Base-by-base conservation (phyloP, 1,284 basidiomycete species). In the Ceratobasidium sp. region DNA sequence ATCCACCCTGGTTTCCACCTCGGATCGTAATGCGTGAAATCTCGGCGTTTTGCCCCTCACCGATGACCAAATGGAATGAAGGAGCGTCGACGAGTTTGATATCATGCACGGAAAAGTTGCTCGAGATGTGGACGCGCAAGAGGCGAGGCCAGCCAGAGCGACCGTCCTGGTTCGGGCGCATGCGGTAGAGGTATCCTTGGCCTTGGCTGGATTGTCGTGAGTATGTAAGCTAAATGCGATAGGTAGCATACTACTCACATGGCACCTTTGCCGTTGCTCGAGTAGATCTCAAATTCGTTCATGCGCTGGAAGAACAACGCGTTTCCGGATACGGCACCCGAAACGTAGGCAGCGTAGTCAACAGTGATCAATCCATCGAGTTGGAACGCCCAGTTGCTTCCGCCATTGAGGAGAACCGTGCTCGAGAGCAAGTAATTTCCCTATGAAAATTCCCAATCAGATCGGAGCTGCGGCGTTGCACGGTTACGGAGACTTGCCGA, bases 31-130 rank as follows among this genome's bases (percentile, higher is more conserved):
- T 67, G 71, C 79, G 79, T 72, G 78, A 79, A 7, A 79, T 71
- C 68, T 80, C 79, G 31, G 78, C 78, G 57, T 77, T 77, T 8
- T 74, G 74, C 1, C 77, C 77, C 3, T 72, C 71, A 56, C 79
- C 74, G 20, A 79, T 73, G 56, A 80, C 75, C 12, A 79, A 71
- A 67, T 80, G 79, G 76, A 80, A 80, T 71, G 77, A 79, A 0
- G 78, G 78, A 20, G 79, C 78, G 69, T 80, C 79, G 5, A 80
- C 79, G 22, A 80, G 73, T 47, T 79, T 76, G 35, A 80, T 72
- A 68, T 80, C 79, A 57, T 80, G 79, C 12, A 80, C 45, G 12
- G 79, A 79, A 69, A 72, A 79, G 72, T 77, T 77, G 4, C 72
- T 77, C 1, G 77, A 78, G 10, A 73, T 78, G 49, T 78, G 70